A percentile compares a stretch with the other conserved stretches of the same genome.
These are phyloP conservation scores for Termitomyces sp. DNA, from an alignment of 1,284 basidiomycete genomes.

Conservation along the genomic window DNA sequence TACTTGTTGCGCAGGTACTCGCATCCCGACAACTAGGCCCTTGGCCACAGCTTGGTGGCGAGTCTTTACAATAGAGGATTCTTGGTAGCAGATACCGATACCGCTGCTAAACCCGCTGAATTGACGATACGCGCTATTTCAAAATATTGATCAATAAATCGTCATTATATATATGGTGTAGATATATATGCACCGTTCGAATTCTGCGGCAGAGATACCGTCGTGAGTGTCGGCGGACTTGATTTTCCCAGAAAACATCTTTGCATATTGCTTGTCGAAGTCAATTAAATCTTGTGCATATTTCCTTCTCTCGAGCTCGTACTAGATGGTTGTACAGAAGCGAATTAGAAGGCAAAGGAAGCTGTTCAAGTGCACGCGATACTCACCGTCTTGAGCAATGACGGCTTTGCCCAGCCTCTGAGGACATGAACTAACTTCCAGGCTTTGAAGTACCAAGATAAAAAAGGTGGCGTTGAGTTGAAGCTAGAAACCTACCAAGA, in stretches of 20 bases:
- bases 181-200: constrained; percentile 46
- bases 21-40: constrained; percentile 52
- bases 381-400: constrained; percentile 67
- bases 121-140: constrained; percentile 48
- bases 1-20: constrained; percentile 55
- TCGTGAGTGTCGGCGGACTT: constrained; percentile 28
- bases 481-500: constrained; percentile 39
- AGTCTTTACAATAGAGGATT: constrained; percentile 46
- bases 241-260: constrained; percentile 75
- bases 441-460: constrained; percentile 29
- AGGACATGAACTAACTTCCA: constrained; percentile 79
- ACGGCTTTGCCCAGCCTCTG: constrained; percentile 61
- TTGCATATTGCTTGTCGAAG: constrained; percentile 74
- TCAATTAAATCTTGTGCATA: constrained; percentile 78
- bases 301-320: constrained; percentile 66
- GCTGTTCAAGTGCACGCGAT: neutral
- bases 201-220: constrained; percentile 65
- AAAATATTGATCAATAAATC: neutral
- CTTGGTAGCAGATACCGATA: constrained; percentile 57
- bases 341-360: neutral
- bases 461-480: neutral
- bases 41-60: constrained; percentile 41
- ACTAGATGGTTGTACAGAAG: constrained; percentile 34
- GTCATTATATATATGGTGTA: neutral
- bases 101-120: constrained; percentile 61